Percentiles rank a stretch among this genome's conserved stretches.
Evolutionary conservation across 2,329 filamentous ascomycete species (phyloP).

Genomic region (Colletotrichum shisoi): DNA sequence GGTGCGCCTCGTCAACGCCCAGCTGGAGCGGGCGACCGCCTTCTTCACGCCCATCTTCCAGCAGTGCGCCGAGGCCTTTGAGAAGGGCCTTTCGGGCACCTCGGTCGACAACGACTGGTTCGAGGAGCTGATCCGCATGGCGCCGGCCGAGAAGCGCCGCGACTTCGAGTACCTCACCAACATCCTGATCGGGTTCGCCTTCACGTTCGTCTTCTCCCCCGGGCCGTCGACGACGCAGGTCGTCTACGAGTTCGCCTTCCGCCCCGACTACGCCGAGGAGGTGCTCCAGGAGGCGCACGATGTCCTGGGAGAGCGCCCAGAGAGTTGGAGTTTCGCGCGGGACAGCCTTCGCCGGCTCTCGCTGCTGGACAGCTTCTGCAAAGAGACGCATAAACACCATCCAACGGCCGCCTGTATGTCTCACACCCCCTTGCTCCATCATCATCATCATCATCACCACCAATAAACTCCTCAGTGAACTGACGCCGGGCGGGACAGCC

Average conservation of each 20-base stretch:
- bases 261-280: slow-evolving; percentile 18
- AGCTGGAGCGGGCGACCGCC: slow-evolving; percentile 11
- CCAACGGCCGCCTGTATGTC: slow-evolving; percentile 32
- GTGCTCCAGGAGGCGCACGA: slow-evolving; percentile 23
- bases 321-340: slow-evolving; percentile 23
- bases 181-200: slow-evolving; percentile 32
- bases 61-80: slow-evolving; percentile 11
- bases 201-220: slow-evolving; percentile 31
- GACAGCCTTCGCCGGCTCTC: slow-evolving; percentile 24
- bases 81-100: neutral
- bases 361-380: slow-evolving; percentile 34
- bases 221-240: slow-evolving; percentile 31
- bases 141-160: slow-evolving; percentile 19
- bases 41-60: slow-evolving; percentile 26
- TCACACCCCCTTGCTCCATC: neutral
- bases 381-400: slow-evolving; percentile 35
- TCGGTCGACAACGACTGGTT: slow-evolving; percentile 26
- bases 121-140: slow-evolving; percentile 27
- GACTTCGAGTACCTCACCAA: slow-evolving; percentile 35
- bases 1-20: slow-evolving; percentile 24
- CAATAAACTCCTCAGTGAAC: neutral
- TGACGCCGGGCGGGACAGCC: slow-evolving; percentile 3
- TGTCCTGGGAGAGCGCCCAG: slow-evolving; percentile 7
- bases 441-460: neutral
- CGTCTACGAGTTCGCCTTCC: slow-evolving; percentile 36